Percentiles rank a stretch among this genome's conserved stretches.
phyloP scores from a whole-genome alignment of 306 rosid genomes.

The Vigna hirtella region DNA sequence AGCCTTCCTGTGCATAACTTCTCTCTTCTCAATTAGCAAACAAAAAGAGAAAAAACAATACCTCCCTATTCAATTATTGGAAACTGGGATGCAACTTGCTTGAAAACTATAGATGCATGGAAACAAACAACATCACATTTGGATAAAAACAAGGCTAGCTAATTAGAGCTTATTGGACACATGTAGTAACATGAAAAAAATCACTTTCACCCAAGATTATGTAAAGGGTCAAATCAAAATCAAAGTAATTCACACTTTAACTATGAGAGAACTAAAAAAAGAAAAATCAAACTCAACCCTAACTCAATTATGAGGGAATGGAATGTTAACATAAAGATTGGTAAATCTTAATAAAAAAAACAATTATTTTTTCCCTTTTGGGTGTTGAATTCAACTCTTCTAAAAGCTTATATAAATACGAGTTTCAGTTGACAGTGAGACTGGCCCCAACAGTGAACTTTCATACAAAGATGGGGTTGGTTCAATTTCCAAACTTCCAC shows the following conservation, averaged over 20 bases:
- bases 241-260: neutral
- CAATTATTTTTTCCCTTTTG: neutral
- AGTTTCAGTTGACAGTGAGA: neutral
- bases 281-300: neutral
- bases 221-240: neutral
- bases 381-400: neutral
- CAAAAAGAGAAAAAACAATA: conserved; percentile 46
- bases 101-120: conserved; percentile 22
- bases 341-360: neutral
- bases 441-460: conserved; percentile 19
- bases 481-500: conserved; percentile 8
- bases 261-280: neutral
- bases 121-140: neutral
- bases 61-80: conserved; percentile 43
- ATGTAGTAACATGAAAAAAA: neutral
- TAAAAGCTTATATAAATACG: neutral
- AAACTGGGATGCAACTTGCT: conserved; percentile 39
- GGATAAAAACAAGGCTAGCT: neutral
- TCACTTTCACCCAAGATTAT: neutral
- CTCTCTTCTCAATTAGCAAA: conserved; percentile 44
- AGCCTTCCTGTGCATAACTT: conserved; percentile 29
- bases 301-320: neutral
- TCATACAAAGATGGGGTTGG: conserved; percentile 5
- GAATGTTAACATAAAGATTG: neutral
- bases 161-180: neutral